Base-by-base conservation (phyloP, 1,139 yeast genomes). In the Candida glucosophila region DNA sequence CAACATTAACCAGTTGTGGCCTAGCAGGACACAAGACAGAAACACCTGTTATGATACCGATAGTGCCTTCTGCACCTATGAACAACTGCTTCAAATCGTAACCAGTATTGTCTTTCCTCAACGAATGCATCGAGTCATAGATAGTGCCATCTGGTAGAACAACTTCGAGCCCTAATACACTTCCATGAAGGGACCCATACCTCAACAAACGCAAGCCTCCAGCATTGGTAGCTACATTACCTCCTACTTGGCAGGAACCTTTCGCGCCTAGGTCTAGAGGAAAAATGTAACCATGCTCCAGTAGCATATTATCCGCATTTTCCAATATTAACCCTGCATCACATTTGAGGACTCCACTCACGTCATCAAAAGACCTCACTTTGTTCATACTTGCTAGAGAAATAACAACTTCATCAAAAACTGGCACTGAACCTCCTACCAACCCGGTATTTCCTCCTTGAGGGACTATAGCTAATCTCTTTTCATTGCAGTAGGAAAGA, bases 381-480 rank as follows among this genome's bases (percentile, higher is more conserved):
- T 80, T 70, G 60, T 85, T 86, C 65, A 90, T 49, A 43, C 69
- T 70, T 17, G 80, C 55, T 29, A 85, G 55, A 2, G 86, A 79
- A 16, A 88, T 40, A 17, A 88, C 68, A 25, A 90, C 73, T 55
- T 88, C 98, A 50, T 88, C 98, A 51, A 86, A 90, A 2, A 88
- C 77, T 0, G 98, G 96, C 15, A 77, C 75, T 2, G 94, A 80
- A 2, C 97, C 98, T 31, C 97, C 98, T 19, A 90, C 98, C 28
- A 88, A 69, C 12, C 96, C 96, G 3, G 97, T 88, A 53, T 88
- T 88, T 35, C 98, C 98, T 46, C 97, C 95, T 55, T 90, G 97
- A 8, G 98, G 97, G 5, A 85, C 95, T 23, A 88, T 77, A 0
- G 97, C 95, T 19, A 88, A 57, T 34, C 67, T 71, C 26, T 77